Base-by-base conservation (phyloP, 2,329 filamentous ascomycete genomes). In the Fusarium chuoi region DNA sequence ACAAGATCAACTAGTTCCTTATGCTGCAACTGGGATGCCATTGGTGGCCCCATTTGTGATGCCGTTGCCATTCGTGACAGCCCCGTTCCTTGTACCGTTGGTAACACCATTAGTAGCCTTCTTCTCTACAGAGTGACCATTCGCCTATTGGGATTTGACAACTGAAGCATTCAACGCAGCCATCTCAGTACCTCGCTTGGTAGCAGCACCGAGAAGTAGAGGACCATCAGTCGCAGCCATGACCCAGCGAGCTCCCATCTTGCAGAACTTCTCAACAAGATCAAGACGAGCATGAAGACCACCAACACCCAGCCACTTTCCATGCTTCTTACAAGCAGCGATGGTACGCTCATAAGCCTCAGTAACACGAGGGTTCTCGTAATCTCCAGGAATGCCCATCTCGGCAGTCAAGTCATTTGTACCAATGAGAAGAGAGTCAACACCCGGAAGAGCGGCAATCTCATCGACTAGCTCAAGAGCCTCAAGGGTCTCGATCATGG, bases 401-500 rank as follows among this genome's bases (percentile, higher is more conserved):
- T 86, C 84, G 3, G 82, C 81, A 26, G 78, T 82, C 55, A 86
- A 73, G 63, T 86, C 85, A 55, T 86, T 86, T 3, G 84, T 82
- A 11, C 85, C 84, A 26, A 86, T 81, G 6, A 86, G 75, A 2
- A 86, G 73, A 3, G 77, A 81, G 65, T 86, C 85, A 8, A 86
- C 84, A 1, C 84, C 84, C 0, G 84, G 77, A 9, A 81, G 73
- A 1, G 79, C 77, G 3, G 80, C 79, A 28, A 82, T 82, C 22
- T 75, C 75, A 14, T 82, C 78, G 2, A 78, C 75, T 11, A 77
- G 70, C 18, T 78, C 75, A 1, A 82, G 45, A 8, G 73, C 75
- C 8, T 79, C 78, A 12, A 70, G 66, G 0, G 72, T 80, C 64
- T 80, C 79, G 14, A 80, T 77, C 78, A 80, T 80, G 22, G 78